These are phyloP conservation scores for Coniella vitis DNA, from an alignment of 2,329 filamentous ascomycete genomes.

Conservation along the genomic window DNA sequence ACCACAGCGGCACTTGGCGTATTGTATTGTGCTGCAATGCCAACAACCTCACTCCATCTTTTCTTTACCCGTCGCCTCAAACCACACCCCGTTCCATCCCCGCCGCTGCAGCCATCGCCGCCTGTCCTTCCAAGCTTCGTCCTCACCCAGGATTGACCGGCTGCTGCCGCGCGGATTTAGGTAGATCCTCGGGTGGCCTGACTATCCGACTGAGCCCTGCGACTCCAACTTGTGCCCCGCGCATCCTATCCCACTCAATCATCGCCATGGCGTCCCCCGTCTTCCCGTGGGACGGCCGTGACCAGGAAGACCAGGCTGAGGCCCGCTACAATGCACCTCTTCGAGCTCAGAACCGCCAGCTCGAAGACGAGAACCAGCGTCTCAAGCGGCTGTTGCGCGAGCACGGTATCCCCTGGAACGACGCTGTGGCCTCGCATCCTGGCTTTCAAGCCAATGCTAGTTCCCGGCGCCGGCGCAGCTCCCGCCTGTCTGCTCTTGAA, in stretches of 20 bases:
- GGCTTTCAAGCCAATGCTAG: conserved; percentile 24
- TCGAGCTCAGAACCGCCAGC: conserved; percentile 37
- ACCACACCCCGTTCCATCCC: not conserved
- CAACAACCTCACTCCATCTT: conserved; percentile 6
- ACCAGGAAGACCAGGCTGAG: conserved; percentile 45
- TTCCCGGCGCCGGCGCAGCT: conserved; percentile 20
- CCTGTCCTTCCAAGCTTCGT: not conserved
- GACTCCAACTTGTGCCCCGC: too few relatives aligned
- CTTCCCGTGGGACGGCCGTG: conserved; percentile 43
- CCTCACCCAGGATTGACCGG: not conserved
- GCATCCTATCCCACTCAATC: not conserved
- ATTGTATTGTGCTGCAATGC: not conserved
- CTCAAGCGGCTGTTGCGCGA: conserved; percentile 46
- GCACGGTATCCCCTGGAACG: conserved; percentile 45
- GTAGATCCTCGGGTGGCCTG: too few relatives aligned
- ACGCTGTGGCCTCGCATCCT: conserved; percentile 26
- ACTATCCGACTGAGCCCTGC: not conserved
- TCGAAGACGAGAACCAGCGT: conserved; percentile 41
- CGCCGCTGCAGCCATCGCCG: not conserved
- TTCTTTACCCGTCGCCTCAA: not conserved
- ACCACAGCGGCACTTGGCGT: not conserved
- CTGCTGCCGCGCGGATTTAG: too few relatives aligned
- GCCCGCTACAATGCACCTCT: conserved; percentile 41
- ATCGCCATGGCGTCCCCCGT: not conserved
- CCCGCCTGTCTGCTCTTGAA: conserved; percentile 23